These are phyloP conservation scores for Zygosaccharomyces bailii DNA, from an alignment of 805 yeast species.

Conservation along the genomic window DNA sequence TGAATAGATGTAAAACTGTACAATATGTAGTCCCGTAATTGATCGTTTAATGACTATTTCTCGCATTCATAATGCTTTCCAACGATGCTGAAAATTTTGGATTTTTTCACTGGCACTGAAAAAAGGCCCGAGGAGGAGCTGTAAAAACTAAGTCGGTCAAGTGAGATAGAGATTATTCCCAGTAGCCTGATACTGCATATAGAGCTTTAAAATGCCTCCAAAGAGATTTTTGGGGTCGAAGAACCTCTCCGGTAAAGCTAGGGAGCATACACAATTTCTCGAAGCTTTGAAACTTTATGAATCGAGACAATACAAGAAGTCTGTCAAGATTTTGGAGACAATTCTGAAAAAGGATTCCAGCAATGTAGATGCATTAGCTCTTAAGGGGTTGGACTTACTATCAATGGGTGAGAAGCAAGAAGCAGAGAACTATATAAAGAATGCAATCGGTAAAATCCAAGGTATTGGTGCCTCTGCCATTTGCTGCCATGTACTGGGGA, in stretches of 20 bases:
- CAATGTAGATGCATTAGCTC: constrained; percentile 77
- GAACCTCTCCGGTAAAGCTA: constrained; percentile 34
- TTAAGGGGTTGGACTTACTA: constrained; percentile 72
- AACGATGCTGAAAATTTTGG: constrained; percentile 8
- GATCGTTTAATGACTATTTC: background rate
- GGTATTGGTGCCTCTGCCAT: constrained; percentile 51
- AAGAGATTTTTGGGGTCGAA: constrained; percentile 4
- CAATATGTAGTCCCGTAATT: background rate
- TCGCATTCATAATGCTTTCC: background rate
- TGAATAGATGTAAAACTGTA: constrained; percentile 23
- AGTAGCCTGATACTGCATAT: background rate
- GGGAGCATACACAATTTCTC: constrained; percentile 73
- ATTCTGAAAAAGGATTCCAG: constrained; percentile 70
- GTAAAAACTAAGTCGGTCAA: background rate
- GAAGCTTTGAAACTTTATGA: constrained; percentile 84
- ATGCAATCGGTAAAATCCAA: constrained; percentile 58
- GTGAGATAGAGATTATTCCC: background rate
- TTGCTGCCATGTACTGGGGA: constrained; percentile 81
- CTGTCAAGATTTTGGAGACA: constrained; percentile 70
- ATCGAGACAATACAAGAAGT: constrained; percentile 78
- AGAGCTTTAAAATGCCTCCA: constrained; percentile 1
- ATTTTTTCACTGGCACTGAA: background rate
- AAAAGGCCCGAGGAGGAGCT: background rate
- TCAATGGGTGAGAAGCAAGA: constrained; percentile 58
- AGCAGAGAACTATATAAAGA: constrained; percentile 56